Conservation (phyloP, 2,329 filamentous ascomycete genomes). For the Phialocephala subalpina region DNA sequence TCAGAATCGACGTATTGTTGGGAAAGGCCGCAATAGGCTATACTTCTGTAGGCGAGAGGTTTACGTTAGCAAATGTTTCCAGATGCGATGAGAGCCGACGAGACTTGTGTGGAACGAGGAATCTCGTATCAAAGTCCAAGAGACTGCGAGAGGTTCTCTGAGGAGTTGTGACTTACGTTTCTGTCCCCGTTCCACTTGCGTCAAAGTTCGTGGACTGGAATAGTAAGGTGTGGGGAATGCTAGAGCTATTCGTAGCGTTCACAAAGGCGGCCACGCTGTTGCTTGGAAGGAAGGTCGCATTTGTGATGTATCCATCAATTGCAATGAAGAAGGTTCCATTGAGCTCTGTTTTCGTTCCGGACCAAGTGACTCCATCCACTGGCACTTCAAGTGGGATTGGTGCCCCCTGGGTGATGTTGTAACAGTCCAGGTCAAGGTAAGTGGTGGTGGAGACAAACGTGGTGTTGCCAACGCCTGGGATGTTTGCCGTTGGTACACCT, state of each 20-base stretch:
- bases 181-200: background rate
- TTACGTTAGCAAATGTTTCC: too few species aligned
- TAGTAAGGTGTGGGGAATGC: conserved; percentile 2
- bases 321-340: conserved; percentile 3
- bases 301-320: background rate
- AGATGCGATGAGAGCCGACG: too few species aligned
- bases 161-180: too few species aligned
- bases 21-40: too few species aligned
- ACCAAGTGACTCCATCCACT: background rate
- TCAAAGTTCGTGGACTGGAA: conserved; percentile 9
- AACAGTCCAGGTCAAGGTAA: conserved; percentile 18
- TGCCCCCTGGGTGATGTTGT: conserved; percentile 9
- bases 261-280: background rate
- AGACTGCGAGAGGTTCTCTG: too few species aligned
- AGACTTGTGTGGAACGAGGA: too few species aligned
- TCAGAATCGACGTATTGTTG: too few species aligned
- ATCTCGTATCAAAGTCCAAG: too few species aligned
- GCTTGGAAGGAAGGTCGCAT: background rate
- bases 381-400: background rate
- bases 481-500: conserved; percentile 10
- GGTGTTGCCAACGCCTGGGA: conserved; percentile 4
- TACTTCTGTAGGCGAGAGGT: too few species aligned
- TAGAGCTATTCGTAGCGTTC: conserved; percentile 4
- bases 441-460: conserved; percentile 11
- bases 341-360: background rate